A percentile compares a stretch with the other conserved stretches of the same genome.
phyloP scores from a whole-genome alignment of 768 basidiomycete species.

The Lactarius psammicola region DNA sequence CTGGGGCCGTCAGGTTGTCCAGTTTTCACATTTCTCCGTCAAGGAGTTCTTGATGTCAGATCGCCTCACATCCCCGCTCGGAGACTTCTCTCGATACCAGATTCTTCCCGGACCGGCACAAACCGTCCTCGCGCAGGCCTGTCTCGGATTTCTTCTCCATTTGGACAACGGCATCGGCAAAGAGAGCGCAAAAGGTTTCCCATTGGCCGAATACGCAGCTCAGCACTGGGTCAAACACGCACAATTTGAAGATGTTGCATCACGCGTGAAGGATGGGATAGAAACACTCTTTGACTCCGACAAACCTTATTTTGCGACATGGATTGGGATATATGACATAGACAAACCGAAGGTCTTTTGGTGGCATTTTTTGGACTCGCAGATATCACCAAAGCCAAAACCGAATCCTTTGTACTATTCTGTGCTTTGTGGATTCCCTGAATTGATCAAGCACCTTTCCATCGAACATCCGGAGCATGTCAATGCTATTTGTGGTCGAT shows the following conservation, averaged over 20 bases:
- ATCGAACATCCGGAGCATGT: background rate
- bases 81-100: background rate
- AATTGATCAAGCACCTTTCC: background rate
- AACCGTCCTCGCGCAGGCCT: background rate
- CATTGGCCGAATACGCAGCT: background rate
- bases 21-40: too few species aligned
- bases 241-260: background rate
- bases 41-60: too few species aligned
- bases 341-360: too few species aligned
- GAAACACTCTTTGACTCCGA: background rate
- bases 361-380: too few species aligned
- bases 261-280: background rate
- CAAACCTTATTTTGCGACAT: background rate
- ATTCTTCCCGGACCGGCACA: background rate
- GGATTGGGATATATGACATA: background rate
- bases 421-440: background rate
- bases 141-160: background rate
- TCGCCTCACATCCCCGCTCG: too few species aligned
- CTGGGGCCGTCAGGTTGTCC: too few species aligned
- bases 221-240: background rate
- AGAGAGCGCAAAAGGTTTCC: background rate
- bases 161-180: background rate
- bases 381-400: too few species aligned
- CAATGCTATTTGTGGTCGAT: background rate
- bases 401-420: background rate